Base-by-base conservation (phyloP, 192 early-diverging fungal species). In the Jimgerdemannia lactiflua region DNA sequence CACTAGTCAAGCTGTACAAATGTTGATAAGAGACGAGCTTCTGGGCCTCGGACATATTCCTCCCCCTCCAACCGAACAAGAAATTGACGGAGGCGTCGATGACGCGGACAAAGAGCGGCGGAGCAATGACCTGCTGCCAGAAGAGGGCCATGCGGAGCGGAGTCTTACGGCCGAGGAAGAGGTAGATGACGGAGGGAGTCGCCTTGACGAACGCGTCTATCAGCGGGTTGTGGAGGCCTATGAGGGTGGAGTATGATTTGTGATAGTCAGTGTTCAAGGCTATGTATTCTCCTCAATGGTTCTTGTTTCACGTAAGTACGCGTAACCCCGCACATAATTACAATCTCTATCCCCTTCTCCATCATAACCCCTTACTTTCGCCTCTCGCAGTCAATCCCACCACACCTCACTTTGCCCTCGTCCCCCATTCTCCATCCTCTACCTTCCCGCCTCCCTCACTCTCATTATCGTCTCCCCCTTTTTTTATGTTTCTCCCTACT, bases 1-100 rank as follows among this genome's bases (percentile, higher is more conserved):
- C 95, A 75, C 95, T 96, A 1, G 95, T 92, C 44, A 91, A 92
- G 64, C 93, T 95, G 81, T 97, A 97, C 14, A 97, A 71, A 77
- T 97, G 94, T 76, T 92, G 90, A 74, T 97, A 97, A 11, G 89
- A 87, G 4, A 94, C 91, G 8, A 88, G 74, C 77, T 97, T 97
- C 74, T 93, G 90, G 39, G 88, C 86, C 63, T 81, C 83, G 19
- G 89, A 91, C 85, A 92, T 85, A 74, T 89, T 93, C 71, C 74
- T 78, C 79, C 82, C 85, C 3, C 78, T 85, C 96, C 97, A 98
- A 14, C 91, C 94, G 90, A 97, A 97, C 72, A 97, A 80, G 72
- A 94, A 89, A 64, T 81, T 83, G 20, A 91, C 86, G 70, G 86
- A 89, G 43, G 84, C 71, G 75, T 96, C 94, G 69, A 97, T 91